A percentile compares a stretch with the other conserved stretches of the same genome.
These are phyloP conservation scores for Dryadomyces quercus-mongolicae DNA, from an alignment of 2,329 filamentous ascomycete species.

Conservation along the genomic window DNA sequence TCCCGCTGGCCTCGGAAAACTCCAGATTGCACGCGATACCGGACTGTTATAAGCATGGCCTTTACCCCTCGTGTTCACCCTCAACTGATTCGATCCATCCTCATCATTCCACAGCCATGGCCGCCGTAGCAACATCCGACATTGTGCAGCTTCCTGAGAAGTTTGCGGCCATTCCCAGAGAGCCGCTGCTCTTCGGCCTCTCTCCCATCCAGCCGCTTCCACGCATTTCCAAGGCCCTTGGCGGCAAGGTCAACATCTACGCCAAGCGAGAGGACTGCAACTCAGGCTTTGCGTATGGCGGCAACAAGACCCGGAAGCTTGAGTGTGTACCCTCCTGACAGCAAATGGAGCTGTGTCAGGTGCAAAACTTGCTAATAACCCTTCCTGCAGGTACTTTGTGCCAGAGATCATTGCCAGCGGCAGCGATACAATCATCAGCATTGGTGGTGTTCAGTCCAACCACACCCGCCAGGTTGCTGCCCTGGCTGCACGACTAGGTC, in stretches of 20 bases:
- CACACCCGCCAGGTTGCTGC: constrained; percentile 57
- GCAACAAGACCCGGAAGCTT: constrained; percentile 59
- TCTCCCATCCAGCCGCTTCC: constrained; percentile 58
- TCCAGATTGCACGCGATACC: neutral
- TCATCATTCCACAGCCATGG: neutral
- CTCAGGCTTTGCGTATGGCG: constrained; percentile 53
- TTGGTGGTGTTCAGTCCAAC: constrained; percentile 59
- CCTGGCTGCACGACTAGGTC: constrained; percentile 43
- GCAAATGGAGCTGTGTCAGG: too few species aligned
- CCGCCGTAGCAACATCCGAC: neutral
- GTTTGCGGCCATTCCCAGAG: constrained; percentile 50
- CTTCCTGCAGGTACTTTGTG: constrained; percentile 40
- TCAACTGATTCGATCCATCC: neutral
- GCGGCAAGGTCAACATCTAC: constrained; percentile 49
- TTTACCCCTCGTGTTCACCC: neutral
- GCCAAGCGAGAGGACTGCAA: constrained; percentile 64
- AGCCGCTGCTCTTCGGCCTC: constrained; percentile 51
- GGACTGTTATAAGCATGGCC: neutral
- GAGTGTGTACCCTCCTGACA: constrained; percentile 29
- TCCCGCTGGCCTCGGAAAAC: neutral
- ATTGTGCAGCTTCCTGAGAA: constrained; percentile 36
- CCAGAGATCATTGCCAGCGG: constrained; percentile 46
- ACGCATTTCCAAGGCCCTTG: constrained; percentile 49
- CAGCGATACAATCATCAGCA: constrained; percentile 50
- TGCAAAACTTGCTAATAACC: neutral